phyloP scores from a whole-genome alignment of 139 green algal genomes.

The Choricystis sp. region DNA sequence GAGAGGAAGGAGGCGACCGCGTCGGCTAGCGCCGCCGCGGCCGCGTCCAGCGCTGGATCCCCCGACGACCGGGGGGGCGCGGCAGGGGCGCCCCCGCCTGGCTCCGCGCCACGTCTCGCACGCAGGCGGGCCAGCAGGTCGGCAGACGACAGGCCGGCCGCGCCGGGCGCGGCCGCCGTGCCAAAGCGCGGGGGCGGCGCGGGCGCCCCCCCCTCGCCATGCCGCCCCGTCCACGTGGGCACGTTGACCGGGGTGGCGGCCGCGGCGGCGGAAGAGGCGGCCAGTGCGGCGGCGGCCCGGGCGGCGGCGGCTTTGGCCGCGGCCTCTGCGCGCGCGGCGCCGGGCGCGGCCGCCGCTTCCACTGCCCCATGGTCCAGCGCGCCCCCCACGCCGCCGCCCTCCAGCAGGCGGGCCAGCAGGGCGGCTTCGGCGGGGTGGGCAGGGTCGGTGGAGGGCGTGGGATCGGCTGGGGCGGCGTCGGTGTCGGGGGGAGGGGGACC shows the following conservation, averaged over 20 bases:
- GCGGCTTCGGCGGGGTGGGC: constrained; percentile 16
- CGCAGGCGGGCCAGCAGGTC: constrained; percentile 35
- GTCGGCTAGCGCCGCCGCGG: constrained; percentile 12
- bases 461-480: too few species aligned
- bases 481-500: too few species aligned
- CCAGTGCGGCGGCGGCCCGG: constrained; percentile 52
- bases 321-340: constrained; percentile 27
- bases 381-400: constrained; percentile 33
- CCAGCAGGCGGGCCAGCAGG: constrained; percentile 77
- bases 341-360: constrained; percentile 46
- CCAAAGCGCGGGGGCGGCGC: background rate
- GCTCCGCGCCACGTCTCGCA: constrained; percentile 9
- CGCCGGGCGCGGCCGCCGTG: constrained; percentile 6
- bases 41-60: constrained; percentile 5
- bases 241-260: constrained; percentile 27
- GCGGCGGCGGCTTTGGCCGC: background rate
- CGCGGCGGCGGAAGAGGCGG: background rate
- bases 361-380: constrained; percentile 75
- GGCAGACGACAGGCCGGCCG: constrained; percentile 8
- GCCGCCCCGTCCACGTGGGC: constrained; percentile 78
- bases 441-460: background rate
- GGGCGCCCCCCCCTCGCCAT: constrained; percentile 33
- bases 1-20: constrained; percentile 38
- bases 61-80: constrained; percentile 1
- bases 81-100: background rate